These are phyloP conservation scores for Hypoxylon fragiforme DNA, from an alignment of 495 filamentous ascomycete species.

Conservation along the genomic window DNA sequence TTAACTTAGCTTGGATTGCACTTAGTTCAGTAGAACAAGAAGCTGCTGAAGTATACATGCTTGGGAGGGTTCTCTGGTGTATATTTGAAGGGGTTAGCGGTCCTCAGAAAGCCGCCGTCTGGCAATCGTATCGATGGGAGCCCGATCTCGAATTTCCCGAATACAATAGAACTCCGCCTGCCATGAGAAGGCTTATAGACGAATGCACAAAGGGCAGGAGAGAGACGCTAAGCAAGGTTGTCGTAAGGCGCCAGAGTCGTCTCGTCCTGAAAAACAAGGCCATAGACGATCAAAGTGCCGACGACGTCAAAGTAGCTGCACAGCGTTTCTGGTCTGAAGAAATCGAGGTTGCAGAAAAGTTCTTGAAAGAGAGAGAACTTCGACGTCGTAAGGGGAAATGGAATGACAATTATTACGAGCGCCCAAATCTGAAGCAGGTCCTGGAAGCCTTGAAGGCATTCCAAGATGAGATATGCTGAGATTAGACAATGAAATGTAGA, in stretches of 20 bases:
- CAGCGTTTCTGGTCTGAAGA: conserved; percentile 47
- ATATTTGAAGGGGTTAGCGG: conserved; percentile 55
- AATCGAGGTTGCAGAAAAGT: conserved; percentile 46
- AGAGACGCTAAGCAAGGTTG: conserved; percentile 37
- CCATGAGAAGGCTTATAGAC: conserved; percentile 46
- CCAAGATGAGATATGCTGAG: conserved; percentile 10
- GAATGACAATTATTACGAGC: conserved; percentile 47
- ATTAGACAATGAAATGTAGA: neutral
- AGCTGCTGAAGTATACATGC: conserved; percentile 55
- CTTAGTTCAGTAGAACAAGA: conserved; percentile 49
- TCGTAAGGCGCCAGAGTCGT: conserved; percentile 44
- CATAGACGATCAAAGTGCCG: conserved; percentile 24
- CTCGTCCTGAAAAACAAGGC: conserved; percentile 38
- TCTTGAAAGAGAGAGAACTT: conserved; percentile 37
- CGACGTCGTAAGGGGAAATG: conserved; percentile 40
- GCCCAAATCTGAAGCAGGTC: conserved; percentile 45
- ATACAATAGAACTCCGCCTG: conserved; percentile 43
- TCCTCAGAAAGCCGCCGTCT: conserved; percentile 50
- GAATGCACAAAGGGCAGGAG: conserved; percentile 49
- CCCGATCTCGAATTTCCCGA: conserved; percentile 52
- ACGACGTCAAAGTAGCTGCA: conserved; percentile 39
- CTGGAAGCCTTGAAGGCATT: conserved; percentile 29
- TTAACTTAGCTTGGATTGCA: conserved; percentile 52
- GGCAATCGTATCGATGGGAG: conserved; percentile 54
- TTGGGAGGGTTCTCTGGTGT: conserved; percentile 55